Percentiles rank a stretch among this genome's conserved stretches.
Conservation (phyloP, 1,284 basidiomycete species). For the Cerrena zonata region DNA sequence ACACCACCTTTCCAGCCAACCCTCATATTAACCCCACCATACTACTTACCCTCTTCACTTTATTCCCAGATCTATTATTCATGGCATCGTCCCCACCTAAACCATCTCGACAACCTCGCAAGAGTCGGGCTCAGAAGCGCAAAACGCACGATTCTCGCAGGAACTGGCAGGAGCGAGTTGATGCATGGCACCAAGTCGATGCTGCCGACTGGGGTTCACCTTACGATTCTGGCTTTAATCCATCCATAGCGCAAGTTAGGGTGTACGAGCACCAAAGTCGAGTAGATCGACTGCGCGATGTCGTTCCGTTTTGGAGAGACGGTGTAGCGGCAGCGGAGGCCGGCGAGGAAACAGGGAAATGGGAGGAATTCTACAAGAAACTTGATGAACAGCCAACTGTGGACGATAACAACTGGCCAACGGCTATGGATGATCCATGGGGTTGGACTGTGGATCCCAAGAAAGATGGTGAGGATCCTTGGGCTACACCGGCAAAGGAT, state of each 20-base stretch:
- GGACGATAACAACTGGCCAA: background rate
- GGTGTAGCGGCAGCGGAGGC: conserved; percentile 13
- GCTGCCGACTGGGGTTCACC: conserved; percentile 1
- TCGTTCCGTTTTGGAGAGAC: conserved; percentile 15
- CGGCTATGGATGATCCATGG: background rate
- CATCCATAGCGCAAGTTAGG: conserved; percentile 1
- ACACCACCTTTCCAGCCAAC: background rate
- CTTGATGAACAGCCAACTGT: conserved; percentile 5
- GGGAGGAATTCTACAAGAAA: conserved; percentile 11
- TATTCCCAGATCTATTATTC: background rate
- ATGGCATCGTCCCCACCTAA: background rate
- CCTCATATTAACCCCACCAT: background rate
- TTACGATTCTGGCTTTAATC: too few species aligned
- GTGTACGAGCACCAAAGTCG: conserved; percentile 9
- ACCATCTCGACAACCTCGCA: background rate
- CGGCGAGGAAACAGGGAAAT: conserved; percentile 9
- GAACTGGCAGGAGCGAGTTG: background rate
- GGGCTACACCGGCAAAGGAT: conserved; percentile 1
- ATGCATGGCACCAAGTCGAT: conserved; percentile 3
- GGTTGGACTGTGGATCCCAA: conserved; percentile 1
- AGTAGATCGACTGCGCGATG: conserved; percentile 7
- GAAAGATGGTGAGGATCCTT: conserved; percentile 4
- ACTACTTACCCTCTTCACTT: background rate
- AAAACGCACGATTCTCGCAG: background rate
- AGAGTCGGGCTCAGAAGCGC: background rate